These are phyloP conservation scores for Coemansia sp. DNA, from an alignment of 192 early-diverging fungal genomes.

Conservation along the genomic window DNA sequence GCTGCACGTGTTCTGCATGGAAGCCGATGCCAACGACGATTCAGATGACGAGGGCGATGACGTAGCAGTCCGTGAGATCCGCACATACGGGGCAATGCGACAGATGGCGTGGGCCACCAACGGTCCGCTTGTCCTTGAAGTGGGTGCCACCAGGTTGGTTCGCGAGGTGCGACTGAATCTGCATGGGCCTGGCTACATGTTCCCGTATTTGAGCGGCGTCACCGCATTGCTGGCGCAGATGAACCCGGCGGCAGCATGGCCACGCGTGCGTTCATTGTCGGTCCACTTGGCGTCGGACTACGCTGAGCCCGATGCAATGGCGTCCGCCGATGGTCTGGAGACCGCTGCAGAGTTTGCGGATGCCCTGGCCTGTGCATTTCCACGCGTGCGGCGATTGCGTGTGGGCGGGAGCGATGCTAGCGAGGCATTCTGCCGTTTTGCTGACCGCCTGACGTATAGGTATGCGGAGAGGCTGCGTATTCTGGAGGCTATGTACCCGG, in stretches of 20 bases:
- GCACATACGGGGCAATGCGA: background rate
- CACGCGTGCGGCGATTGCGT: background rate
- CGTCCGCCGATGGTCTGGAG: too few relatives aligned
- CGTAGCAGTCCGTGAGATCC: background rate
- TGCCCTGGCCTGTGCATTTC: background rate
- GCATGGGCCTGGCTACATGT: slow-evolving; percentile 2
- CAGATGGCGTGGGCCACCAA: background rate
- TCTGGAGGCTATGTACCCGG: background rate
- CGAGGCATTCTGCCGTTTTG: slow-evolving; percentile 3
- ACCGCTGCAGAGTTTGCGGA: background rate
- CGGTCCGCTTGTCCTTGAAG: background rate
- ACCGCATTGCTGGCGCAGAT: background rate
- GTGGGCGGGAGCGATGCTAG: background rate
- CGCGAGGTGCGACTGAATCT: background rate
- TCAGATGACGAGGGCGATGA: slow-evolving; percentile 5
- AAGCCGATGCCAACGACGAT: background rate
- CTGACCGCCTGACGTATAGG: slow-evolving; percentile 2
- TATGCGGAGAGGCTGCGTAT: background rate
- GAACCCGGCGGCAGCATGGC: background rate
- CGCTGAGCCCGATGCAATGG: background rate
- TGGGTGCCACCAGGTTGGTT: background rate
- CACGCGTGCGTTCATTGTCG: background rate
- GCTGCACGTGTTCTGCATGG: slow-evolving; percentile 3
- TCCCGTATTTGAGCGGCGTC: background rate
- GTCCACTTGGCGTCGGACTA: slow-evolving; percentile 3